These are phyloP conservation scores for Reutealis trisperma DNA, from an alignment of 345 rosid species.

Conservation along the genomic window DNA sequence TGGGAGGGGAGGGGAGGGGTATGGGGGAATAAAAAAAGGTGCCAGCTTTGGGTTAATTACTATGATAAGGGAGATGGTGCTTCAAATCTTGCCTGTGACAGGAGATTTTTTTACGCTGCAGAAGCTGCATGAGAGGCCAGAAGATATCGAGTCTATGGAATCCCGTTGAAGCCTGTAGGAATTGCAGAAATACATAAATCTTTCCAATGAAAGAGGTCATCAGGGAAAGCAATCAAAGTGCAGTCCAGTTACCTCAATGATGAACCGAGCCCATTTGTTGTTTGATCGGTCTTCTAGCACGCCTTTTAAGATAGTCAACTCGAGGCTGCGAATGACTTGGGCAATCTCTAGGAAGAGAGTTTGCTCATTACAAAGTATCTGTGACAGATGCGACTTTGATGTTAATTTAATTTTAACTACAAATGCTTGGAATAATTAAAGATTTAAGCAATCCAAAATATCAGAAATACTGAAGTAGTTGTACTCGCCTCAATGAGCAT, in stretches of 20 bases:
- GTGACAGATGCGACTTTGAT: constrained; percentile 2
- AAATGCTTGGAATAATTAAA: background rate
- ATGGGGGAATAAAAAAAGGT: no score
- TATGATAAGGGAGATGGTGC: background rate
- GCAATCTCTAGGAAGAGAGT: constrained; percentile 59
- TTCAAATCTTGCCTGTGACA: constrained; percentile 32
- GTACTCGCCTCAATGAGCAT: constrained; percentile 56
- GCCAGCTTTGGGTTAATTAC: background rate
- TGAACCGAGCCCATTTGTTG: constrained; percentile 61
- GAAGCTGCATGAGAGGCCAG: constrained; percentile 72
- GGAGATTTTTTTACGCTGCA: constrained; percentile 40
- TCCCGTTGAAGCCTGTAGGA: constrained; percentile 48
- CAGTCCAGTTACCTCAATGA: constrained; percentile 51
- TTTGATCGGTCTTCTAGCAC: constrained; percentile 36
- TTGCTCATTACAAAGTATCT: constrained; percentile 65
- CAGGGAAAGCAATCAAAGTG: no score
- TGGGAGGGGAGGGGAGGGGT: no score
- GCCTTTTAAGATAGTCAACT: constrained; percentile 56
- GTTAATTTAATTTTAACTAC: no score
- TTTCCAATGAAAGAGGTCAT: no score
- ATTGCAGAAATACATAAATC: background rate
- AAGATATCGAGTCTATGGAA: constrained; percentile 67
- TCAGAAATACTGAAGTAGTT: background rate
- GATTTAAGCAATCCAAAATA: background rate
- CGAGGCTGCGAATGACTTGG: constrained; percentile 42